Evolutionary conservation across 192 early-diverging fungal genomes (phyloP).

Genomic region (Coemansia guatemalensis): DNA sequence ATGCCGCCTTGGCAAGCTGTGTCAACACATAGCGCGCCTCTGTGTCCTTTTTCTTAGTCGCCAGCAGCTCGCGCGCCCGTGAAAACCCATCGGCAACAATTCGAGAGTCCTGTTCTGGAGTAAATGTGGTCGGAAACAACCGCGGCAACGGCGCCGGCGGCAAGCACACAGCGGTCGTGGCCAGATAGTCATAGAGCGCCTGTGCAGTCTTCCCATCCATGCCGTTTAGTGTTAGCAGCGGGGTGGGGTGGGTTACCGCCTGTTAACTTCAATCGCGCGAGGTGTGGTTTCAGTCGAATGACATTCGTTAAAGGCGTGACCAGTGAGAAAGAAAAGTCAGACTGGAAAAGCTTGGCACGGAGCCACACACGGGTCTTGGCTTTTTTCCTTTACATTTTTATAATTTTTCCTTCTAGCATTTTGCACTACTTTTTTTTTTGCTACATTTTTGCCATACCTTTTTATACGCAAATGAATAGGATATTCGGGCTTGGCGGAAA

Average conservation of each 20-base stretch:
- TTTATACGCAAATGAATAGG: constrained; percentile 70
- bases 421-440: not conserved
- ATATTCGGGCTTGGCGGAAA: constrained; percentile 87
- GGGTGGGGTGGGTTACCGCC: not conserved
- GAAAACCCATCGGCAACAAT: constrained; percentile 18
- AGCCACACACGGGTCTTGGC: not conserved
- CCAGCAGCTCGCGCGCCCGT: constrained; percentile 13
- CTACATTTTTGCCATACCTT: constrained; percentile 5
- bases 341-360: not conserved
- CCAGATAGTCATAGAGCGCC: constrained; percentile 4
- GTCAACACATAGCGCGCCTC: constrained; percentile 17
- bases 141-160: constrained; percentile 25
- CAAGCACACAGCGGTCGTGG: constrained; percentile 11
- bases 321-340: not conserved
- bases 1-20: constrained; percentile 20
- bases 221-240: not conserved
- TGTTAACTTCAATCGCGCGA: not conserved
- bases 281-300: too few species aligned
- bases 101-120: constrained; percentile 4
- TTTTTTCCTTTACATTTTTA: not conserved
- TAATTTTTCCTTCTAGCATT: not conserved
- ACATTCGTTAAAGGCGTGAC: not conserved
- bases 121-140: not conserved
- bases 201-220: constrained; percentile 1
- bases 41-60: constrained; percentile 3